phyloP scores from a whole-genome alignment of 495 filamentous ascomycete species.

The Penicillium maclennaniae region DNA sequence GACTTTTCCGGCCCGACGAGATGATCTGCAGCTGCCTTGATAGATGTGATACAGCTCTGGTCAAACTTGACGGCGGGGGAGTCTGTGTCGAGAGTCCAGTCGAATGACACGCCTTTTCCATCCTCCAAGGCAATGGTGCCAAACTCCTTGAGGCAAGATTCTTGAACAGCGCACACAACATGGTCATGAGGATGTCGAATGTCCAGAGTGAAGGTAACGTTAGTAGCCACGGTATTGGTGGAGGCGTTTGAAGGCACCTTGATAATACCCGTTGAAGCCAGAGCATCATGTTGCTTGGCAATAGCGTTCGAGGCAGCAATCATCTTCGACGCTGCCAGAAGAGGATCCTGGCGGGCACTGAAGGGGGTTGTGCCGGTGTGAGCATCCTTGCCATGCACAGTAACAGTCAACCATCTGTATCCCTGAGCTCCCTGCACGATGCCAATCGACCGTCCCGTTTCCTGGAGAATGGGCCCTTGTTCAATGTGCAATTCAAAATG shows the following conservation, averaged over 20 bases:
- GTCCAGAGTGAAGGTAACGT: constrained; percentile 65
- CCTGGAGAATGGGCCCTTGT: constrained; percentile 66
- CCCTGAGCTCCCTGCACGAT: constrained; percentile 60
- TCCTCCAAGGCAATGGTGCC: constrained; percentile 46
- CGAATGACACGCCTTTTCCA: constrained; percentile 41
- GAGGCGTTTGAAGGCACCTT: constrained; percentile 52
- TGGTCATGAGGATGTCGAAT: constrained; percentile 58
- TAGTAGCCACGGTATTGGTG: constrained; percentile 68
- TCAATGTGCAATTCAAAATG: constrained; percentile 83
- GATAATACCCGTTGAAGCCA: constrained; percentile 67
- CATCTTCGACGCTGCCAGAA: constrained; percentile 62
- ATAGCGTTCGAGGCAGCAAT: constrained; percentile 60
- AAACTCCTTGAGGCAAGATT: constrained; percentile 44
- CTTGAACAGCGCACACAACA: constrained; percentile 50
- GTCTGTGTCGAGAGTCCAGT: constrained; percentile 54
- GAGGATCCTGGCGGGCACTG: constrained; percentile 46
- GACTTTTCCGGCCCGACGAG: constrained; percentile 36
- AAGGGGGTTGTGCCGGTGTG: constrained; percentile 74
- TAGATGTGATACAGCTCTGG: constrained; percentile 55
- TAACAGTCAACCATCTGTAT: constrained; percentile 62
- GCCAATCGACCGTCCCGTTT: constrained; percentile 53
- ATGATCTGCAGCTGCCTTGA: constrained; percentile 51
- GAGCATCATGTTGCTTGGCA: constrained; percentile 46
- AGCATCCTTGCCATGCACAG: constrained; percentile 58
- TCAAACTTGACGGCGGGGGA: constrained; percentile 64